These are phyloP conservation scores for Circinella umbellata DNA, from an alignment of 371 early-diverging fungal genomes.

Conservation along the genomic window DNA sequence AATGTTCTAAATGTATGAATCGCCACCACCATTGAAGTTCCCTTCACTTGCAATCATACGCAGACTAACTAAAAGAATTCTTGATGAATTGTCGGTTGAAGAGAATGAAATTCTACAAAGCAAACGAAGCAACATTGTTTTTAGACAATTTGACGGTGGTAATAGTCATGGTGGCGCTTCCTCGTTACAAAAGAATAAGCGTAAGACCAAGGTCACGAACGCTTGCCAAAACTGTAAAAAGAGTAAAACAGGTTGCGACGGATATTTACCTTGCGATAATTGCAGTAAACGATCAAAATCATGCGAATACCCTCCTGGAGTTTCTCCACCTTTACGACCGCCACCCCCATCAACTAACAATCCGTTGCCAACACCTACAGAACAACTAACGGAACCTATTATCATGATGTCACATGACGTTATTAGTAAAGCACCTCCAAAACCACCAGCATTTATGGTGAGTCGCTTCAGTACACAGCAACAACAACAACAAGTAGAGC, in stretches of 20 bases:
- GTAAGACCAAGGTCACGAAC: slow-evolving; percentile 15
- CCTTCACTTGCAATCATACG: slow-evolving; percentile 21
- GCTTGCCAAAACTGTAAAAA: slow-evolving; percentile 25
- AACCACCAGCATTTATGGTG: slow-evolving; percentile 2
- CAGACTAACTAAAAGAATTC: slow-evolving; percentile 17
- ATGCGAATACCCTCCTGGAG: slow-evolving; percentile 24
- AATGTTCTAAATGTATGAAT: slow-evolving; percentile 13
- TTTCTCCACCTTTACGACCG: slow-evolving; percentile 2
- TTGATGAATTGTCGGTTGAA: slow-evolving; percentile 20
- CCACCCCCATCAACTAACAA: not conserved
- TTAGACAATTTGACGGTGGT: slow-evolving; percentile 21
- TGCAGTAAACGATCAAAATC: slow-evolving; percentile 9
- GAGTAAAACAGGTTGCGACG: slow-evolving; percentile 27
- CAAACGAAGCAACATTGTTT: slow-evolving; percentile 19
- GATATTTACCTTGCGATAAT: slow-evolving; percentile 15
- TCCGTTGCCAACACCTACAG: slow-evolving; percentile 13
- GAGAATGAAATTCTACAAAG: slow-evolving; percentile 17
- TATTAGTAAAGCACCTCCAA: not conserved
- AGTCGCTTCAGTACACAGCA: slow-evolving; percentile 10
- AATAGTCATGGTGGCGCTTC: not conserved
- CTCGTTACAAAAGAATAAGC: slow-evolving; percentile 4
- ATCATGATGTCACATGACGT: not conserved
- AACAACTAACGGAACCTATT: slow-evolving; percentile 1
- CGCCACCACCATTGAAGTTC: slow-evolving; percentile 22
- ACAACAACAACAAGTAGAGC: not conserved